Evolutionary conservation across 768 basidiomycete species (phyloP).

Genomic region (Lenzites betulinus): DNA sequence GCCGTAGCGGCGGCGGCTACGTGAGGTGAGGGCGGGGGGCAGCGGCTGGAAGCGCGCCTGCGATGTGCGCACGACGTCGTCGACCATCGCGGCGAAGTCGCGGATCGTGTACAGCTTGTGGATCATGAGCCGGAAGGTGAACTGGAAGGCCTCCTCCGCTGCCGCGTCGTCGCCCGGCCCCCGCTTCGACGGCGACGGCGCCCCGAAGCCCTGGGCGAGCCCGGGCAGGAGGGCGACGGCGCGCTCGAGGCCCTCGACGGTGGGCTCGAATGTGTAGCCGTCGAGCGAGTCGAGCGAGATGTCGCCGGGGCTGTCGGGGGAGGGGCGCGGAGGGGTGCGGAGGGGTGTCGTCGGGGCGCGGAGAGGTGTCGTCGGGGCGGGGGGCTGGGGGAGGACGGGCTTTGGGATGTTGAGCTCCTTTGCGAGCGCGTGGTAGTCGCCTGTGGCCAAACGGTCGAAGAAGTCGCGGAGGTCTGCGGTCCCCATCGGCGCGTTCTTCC

Average conservation of each 20-base stretch:
- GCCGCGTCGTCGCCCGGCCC: neutral
- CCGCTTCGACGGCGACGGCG: neutral
- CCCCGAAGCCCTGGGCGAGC: neutral
- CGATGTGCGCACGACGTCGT: constrained; percentile 19
- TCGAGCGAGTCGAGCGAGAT: constrained; percentile 9
- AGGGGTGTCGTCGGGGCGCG: neutral
- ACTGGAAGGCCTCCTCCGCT: constrained; percentile 30
- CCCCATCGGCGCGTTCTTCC: neutral
- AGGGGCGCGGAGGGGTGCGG: neutral
- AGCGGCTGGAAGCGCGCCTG: constrained; percentile 59
- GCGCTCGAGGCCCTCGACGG: constrained; percentile 13
- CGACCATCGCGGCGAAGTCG: constrained; percentile 49
- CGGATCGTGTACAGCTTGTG: constrained; percentile 63
- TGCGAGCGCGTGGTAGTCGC: constrained; percentile 17
- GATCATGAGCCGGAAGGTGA: constrained; percentile 69
- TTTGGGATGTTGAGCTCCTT: constrained; percentile 9
- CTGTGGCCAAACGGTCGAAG: constrained; percentile 21
- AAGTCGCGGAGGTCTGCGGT: constrained; percentile 8
- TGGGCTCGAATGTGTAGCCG: constrained; percentile 6
- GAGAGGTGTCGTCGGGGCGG: neutral
- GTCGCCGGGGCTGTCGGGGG: neutral
- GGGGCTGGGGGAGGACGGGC: too few relatives aligned
- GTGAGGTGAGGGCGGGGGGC: neutral
- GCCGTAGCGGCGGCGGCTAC: constrained; percentile 4
- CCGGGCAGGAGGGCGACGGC: constrained; percentile 16